Evolutionary conservation across 768 basidiomycete species (phyloP).

Genomic region (Tulasnella sp.): DNA sequence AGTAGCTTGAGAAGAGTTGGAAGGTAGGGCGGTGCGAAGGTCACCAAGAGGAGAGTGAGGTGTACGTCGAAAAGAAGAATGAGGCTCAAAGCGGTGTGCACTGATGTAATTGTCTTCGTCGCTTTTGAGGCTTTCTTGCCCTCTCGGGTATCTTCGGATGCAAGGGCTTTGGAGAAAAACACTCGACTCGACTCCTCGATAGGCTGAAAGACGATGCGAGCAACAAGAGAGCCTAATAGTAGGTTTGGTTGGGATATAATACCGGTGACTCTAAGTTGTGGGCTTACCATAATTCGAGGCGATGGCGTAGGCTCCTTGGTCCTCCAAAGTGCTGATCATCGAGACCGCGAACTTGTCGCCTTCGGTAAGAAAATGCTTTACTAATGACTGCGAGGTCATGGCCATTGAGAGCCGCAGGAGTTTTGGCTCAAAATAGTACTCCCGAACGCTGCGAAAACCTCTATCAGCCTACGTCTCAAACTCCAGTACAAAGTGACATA

Average conservation of each 20-base stretch:
- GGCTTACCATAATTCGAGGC: conserved; percentile 87
- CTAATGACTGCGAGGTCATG: conserved; percentile 81
- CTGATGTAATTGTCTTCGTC: neutral
- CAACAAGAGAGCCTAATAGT: conserved; percentile 76
- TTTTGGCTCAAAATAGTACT: conserved; percentile 45
- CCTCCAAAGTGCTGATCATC: conserved; percentile 72
- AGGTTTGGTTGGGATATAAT: neutral
- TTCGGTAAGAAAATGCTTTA: conserved; percentile 95
- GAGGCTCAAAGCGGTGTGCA: conserved; percentile 46
- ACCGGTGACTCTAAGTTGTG: neutral
- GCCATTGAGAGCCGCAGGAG: conserved; percentile 65
- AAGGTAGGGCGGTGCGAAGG: conserved; percentile 74
- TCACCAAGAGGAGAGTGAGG: conserved; percentile 60
- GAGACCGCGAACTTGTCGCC: conserved; percentile 90
- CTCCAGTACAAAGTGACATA: conserved; percentile 32
- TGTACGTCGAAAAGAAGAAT: conserved; percentile 59
- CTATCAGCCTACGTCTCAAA: neutral
- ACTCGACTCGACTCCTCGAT: conserved; percentile 89
- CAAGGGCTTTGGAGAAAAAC: conserved; percentile 73
- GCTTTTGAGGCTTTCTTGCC: conserved; percentile 8
- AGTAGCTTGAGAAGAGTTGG: conserved; percentile 63
- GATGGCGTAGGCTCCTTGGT: conserved; percentile 83
- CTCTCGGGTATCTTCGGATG: conserved; percentile 17
- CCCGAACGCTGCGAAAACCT: neutral
- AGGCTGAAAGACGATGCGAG: conserved; percentile 90